Base-by-base conservation (phyloP, 1,139 yeast genomes). In the Sugiyamaella paludigena region DNA sequence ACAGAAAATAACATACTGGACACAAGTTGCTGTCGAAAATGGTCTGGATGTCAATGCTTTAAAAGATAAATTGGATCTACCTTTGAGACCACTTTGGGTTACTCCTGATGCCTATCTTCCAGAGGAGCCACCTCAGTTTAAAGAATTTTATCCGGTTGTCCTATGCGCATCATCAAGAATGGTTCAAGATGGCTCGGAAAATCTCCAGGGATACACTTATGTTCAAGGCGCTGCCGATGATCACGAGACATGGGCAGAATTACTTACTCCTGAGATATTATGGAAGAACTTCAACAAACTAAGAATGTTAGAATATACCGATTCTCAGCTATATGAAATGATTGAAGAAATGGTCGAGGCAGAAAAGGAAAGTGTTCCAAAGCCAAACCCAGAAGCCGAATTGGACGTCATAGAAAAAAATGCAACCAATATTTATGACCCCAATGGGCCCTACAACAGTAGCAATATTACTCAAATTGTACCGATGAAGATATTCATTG, bases 161-260 rank as follows among this genome's bases (percentile, higher is more conserved):
- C 71, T 82, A 51, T 73, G 87, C 38, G 84, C 91, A 1, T 85
- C 87, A 0, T 85, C 95, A 33, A 70, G 73, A 51, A 74, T 71
- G 61, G 78, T 75, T 9, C 81, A 77, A 48, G 84, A 79, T 61
- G 84, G 85, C 11, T 66, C 71, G 3, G 75, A 72, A 46, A 66
- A 69, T 41, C 59, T 73, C 39, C 58, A 66, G 39, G 81, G 77
- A 1, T 81, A 69, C 54, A 69, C 75, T 0, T 89, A 89, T 62
- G 84, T 88, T 1, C 96, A 87, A 66, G 96, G 96, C 1, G 89
- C 96, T 0, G 96, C 94, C 0, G 97, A 89, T 65, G 96, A 89
- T 60, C 96, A 89, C 63, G 96, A 89, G 60, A 71, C 84, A 26
- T 89, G 96, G 97, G 81, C 89, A 0, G 63, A 69, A 5, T 74